phyloP scores from a whole-genome alignment of 2,329 filamentous ascomycete genomes.

The Aspergillus fischeri region DNA sequence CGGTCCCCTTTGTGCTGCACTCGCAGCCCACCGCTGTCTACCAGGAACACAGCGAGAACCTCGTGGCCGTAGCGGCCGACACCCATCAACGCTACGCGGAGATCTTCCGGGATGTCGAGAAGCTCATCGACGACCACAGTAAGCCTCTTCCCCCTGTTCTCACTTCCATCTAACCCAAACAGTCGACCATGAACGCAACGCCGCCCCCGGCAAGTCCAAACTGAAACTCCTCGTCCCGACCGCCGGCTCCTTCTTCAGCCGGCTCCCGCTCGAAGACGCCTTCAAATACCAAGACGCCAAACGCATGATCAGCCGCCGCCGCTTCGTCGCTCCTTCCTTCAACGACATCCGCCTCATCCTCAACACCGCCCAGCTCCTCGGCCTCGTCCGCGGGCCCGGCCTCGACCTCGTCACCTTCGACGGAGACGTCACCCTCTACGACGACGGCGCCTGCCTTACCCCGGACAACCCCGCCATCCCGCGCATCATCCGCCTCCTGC shows the following conservation, averaged over 20 bases:
- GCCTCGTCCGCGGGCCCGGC: conserved; percentile 68
- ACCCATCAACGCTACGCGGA: conserved; percentile 88
- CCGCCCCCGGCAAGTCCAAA: conserved; percentile 72
- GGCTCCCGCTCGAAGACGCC: conserved; percentile 78
- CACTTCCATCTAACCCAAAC: conserved; percentile 2
- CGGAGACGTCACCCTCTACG: conserved; percentile 94
- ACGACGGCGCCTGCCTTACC: conserved; percentile 77
- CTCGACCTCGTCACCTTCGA: conserved; percentile 92
- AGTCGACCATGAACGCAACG: conserved; percentile 68
- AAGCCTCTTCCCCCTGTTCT: conserved; percentile 14
- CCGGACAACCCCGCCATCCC: conserved; percentile 72
- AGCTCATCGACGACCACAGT: conserved; percentile 91
- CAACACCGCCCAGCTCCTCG: conserved; percentile 93
- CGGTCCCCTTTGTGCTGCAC: conserved; percentile 93
- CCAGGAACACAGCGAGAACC: conserved; percentile 59
- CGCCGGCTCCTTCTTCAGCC: conserved; percentile 91
- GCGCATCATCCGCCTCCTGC: conserved; percentile 65
- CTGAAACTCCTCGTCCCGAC: conserved; percentile 87
- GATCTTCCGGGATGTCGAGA: conserved; percentile 90
- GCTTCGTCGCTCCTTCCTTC: conserved; percentile 94
- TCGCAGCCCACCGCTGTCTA: conserved; percentile 89
- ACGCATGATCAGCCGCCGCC: conserved; percentile 80
- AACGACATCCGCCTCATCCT: conserved; percentile 91
- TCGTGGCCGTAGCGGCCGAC: conserved; percentile 70
- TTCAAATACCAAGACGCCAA: conserved; percentile 86